These are phyloP conservation scores for Citrus inodora DNA, from an alignment of 345 rosid genomes.

Conservation along the genomic window DNA sequence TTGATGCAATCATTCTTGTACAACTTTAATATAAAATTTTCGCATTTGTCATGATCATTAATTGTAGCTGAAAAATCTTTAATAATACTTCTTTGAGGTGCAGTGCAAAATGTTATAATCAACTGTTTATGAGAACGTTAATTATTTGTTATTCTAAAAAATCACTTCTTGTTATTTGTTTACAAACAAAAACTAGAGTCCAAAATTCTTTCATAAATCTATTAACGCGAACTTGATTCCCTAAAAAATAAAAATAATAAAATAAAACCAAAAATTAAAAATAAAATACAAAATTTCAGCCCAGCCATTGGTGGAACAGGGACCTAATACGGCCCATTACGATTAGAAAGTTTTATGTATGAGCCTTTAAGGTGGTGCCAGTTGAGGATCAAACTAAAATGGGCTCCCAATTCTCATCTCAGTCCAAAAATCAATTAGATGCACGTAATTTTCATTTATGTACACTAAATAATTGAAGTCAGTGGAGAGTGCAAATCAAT, in stretches of 20 bases:
- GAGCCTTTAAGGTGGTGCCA: too few species aligned
- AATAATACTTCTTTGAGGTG: neutral
- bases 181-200: neutral
- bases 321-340: neutral
- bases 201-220: neutral
- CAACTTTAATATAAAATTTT: neutral
- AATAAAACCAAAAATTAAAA: too few species aligned
- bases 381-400: too few species aligned
- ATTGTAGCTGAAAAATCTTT: neutral
- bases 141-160: neutral
- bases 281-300: too few species aligned
- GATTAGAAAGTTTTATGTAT: too few species aligned
- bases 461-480: too few species aligned
- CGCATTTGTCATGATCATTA: neutral
- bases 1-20: too few species aligned
- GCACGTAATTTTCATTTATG: too few species aligned
- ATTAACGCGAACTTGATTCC: neutral
- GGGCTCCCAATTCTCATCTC: too few species aligned
- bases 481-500: too few species aligned
- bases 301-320: neutral
- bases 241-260: too few species aligned
- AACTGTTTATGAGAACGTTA: neutral
- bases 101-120: neutral
- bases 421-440: too few species aligned
- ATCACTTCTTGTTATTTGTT: neutral